Base-by-base conservation (phyloP, 2,329 filamentous ascomycete species). In the Cladophialophora psammophila region DNA sequence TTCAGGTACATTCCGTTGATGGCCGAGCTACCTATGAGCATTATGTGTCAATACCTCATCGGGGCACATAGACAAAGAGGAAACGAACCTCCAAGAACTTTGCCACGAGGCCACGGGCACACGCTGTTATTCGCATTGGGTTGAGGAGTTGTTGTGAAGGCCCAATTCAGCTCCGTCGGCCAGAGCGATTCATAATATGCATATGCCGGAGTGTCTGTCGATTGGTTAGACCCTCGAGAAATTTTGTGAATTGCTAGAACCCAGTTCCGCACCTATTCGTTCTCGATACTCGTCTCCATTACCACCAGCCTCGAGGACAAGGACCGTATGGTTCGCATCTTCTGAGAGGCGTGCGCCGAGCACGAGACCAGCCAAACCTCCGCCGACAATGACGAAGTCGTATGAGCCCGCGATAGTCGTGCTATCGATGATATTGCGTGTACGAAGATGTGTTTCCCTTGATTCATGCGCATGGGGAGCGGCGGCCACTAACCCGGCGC, bases 1-100 rank as follows among this genome's bases (percentile, higher is more conserved):
- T 76, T 78, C 71, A 78, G 64, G 57, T 78, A 78, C 40, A 78
- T 26, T 2, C 76, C 76, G 57, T 78, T 78, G 67, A 78, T 78
- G 32, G 76, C 76, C 7, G 76, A 78, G 65, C 75, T 76, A 31
- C 76, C 76, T 77, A 60, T 54, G 57, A 34, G 7, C n/a, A 20
- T 3, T 12, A 18, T 26, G 18, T 9, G 20, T 70, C 18, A 50
- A n/a, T 50, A 26, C 18, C 57, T 68, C 26, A 65, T 64, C 58
- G n/a, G 40, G 15, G 10, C 35, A 6, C 20, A 12, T 0, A n/a
- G 50, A 5, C 1, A 50, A 12, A 50, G 2, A 20, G 18, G 20
- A 31, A 31, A 31, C 8, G 13, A 62, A 75, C 76, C 76, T 74
- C 76, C 76, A 12, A 78, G 72, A 1, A 73, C 72, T 66, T 78